Evolutionary conservation across 208 protist species (phyloP), one percentile per base, ranked within the genome.

Genomic region (Acanthamoeba healyi): DNA sequence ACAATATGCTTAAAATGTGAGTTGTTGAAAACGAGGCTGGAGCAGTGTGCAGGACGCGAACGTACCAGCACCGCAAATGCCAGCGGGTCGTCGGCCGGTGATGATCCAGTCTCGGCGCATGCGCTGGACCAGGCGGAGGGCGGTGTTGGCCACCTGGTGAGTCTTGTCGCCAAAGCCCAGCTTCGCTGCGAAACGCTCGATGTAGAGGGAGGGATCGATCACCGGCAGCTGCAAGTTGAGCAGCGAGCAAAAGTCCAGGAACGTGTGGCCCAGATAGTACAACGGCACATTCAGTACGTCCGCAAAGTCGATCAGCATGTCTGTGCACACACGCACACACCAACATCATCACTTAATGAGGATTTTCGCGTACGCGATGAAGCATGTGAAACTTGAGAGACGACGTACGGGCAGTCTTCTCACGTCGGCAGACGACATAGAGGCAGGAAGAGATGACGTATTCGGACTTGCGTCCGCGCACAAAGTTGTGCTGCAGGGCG

Each of bases 51-150:
- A n/a, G n/a, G n/a, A n/a, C n/a, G n/a, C n/a, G 2, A 26, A 90
- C 56, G 65, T 34, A 96, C 95, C 94, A 3, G 97, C 97, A 72
- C 97, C 98, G 95, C 97, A 98, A 56, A 98, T 96, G 86, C 97
- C 97, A 32, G 97, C 94, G 1, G 98, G 98, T 3, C 97, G 94
- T 29, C 97, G 94, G 29, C 97, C 97, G 14, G 95, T 95, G 24
- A 95, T 82, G 46, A 98, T 98, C 98, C 98, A 98, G 95, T 98
- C 98, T 17, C 98, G 94, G 29, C 96, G 96, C 98, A 98, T 98
- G 26, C 97, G 74, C 58, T 86, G 56, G 0, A 98, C 95, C 0
- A 98, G 79, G 34, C 97, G 95, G 12, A 98, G 91, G 3, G 98
- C 97, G 7, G 97, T 97, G 67, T 95, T 94, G 32, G 93, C 93